A percentile compares a stretch with the other conserved stretches of the same genome.
phyloP scores from a whole-genome alignment of 2,329 filamentous ascomycete genomes.

The Microsporum audouinii region DNA sequence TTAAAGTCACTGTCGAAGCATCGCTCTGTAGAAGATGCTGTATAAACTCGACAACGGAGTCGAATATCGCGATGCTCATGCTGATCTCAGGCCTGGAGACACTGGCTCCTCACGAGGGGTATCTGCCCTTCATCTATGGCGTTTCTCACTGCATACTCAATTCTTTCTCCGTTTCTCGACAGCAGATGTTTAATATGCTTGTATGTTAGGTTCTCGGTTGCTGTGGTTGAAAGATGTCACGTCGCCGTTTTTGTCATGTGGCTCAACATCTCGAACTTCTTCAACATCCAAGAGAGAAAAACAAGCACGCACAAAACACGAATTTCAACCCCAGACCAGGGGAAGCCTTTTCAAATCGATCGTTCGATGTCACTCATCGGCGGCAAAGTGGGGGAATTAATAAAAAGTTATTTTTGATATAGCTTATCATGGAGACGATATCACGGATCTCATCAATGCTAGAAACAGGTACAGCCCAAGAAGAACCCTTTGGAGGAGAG shows the following conservation, averaged over 20 bases:
- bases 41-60: constrained; percentile 47
- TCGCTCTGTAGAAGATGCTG: constrained; percentile 50
- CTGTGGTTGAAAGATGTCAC: background rate
- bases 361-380: background rate
- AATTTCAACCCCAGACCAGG: background rate
- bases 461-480: constrained; percentile 60
- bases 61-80: constrained; percentile 35
- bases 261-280: too few species aligned
- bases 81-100: constrained; percentile 5
- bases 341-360: background rate
- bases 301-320: background rate
- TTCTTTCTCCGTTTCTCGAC: background rate
- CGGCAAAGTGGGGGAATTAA: background rate
- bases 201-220: background rate
- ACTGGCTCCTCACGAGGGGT: background rate
- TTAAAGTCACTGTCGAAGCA: constrained; percentile 49
- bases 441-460: constrained; percentile 86
- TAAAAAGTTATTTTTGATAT: background rate
- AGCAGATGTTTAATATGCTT: background rate
- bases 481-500: background rate
- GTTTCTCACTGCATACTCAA: background rate
- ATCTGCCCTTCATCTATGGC: background rate
- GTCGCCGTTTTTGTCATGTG: background rate
- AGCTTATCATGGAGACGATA: constrained; percentile 73
- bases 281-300: background rate